Conservation (phyloP, 2,329 filamentous ascomycete genomes). For the Fusarium falciforme region DNA sequence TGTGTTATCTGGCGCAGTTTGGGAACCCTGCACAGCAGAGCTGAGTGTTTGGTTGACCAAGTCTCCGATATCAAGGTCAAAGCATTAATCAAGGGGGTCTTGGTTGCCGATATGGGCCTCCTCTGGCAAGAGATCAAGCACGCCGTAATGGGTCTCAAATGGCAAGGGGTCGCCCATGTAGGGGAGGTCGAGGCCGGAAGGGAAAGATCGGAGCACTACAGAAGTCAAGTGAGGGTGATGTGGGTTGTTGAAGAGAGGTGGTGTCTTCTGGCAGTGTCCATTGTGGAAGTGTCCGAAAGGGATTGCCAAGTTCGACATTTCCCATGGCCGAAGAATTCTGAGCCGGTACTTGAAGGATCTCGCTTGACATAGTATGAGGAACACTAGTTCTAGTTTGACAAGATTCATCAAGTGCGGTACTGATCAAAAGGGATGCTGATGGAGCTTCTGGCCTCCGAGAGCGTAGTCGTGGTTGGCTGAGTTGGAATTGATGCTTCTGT, state of each 20-base stretch:
- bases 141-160: neutral
- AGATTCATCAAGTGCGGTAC: neutral
- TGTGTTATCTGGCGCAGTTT: neutral
- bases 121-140: neutral
- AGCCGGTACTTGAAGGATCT: neutral
- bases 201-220: neutral
- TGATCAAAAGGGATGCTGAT: neutral
- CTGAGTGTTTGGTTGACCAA: neutral
- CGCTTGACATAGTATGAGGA: neutral
- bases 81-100: neutral
- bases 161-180: neutral
- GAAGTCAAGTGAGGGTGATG: neutral
- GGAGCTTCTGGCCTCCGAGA: neutral
- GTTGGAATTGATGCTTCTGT: neutral
- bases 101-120: neutral
- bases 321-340: neutral
- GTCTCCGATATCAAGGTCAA: neutral
- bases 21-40: neutral
- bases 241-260: neutral
- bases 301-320: too few relatives aligned
- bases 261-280: too few relatives aligned
- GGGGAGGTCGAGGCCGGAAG: neutral
- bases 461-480: neutral
- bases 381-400: neutral
- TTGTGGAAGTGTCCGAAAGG: too few relatives aligned